Conservation (phyloP, 148 eudicot genomes). For the Rhododendron mucronatum region DNA sequence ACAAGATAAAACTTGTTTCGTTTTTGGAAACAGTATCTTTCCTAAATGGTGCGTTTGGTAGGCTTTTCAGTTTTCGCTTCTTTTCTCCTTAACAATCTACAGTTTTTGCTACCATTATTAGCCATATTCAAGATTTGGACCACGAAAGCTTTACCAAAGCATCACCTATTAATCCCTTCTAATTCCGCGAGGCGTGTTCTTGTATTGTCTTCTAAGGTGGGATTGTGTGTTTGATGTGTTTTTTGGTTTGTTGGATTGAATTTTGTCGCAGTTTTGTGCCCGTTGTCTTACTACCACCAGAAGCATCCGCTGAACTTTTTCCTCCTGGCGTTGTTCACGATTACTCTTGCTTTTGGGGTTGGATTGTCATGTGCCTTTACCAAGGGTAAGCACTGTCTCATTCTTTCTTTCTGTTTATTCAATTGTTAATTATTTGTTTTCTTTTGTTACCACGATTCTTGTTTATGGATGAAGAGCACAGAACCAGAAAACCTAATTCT, state of each 20-base stretch:
- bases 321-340: slow-evolving; percentile 48
- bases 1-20: neutral
- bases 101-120: neutral
- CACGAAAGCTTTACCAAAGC: no score
- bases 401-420: neutral
- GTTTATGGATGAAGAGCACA: neutral
- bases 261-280: slow-evolving; percentile 38
- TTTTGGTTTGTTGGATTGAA: neutral
- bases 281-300: slow-evolving; percentile 43
- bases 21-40: neutral
- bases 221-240: neutral
- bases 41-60: neutral
- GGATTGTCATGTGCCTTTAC: slow-evolving; percentile 58
- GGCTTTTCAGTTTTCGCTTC: neutral
- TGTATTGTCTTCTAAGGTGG: neutral
- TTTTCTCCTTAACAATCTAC: neutral
- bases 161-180: neutral
- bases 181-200: neutral
- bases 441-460: neutral
- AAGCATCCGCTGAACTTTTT: slow-evolving; percentile 48
- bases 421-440: neutral
- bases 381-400: slow-evolving; percentile 29
- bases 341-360: slow-evolving; percentile 40
- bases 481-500: neutral
- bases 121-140: neutral